Evolutionary conservation across 2,329 filamentous ascomycete species (phyloP), one percentile per base, ranked within the genome.

Genomic region (Remersonia thermophila): DNA sequence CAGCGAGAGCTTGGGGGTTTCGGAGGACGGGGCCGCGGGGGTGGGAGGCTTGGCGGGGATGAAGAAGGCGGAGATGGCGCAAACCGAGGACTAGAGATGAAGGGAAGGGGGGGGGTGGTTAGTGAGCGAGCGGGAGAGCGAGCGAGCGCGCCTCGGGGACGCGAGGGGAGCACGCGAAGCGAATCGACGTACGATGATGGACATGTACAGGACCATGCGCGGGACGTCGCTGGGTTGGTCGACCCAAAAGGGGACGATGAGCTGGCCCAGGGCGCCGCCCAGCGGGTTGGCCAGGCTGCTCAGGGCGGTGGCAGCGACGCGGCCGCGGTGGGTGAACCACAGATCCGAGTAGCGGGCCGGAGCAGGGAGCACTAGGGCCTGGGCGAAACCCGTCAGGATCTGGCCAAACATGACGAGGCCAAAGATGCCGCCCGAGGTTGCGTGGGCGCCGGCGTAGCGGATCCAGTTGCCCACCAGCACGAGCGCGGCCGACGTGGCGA

Each of bases 301-400:
- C 26, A 94, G 52, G 1, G 89, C 91, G 1, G 89, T 96, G 13
- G 89, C 89, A 36, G 81, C 80, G 10, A 94, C 83, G 37, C 91
- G 75, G 7, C 87, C 89, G 9, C 67, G 64, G 49, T 82, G 78
- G 2, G 84, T 87, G 60, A 96, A 96, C 91, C 91, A 96, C 41
- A 94, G 65, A 55, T 95, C 87, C 37, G 83, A 91, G 59, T 93
- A 98, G 43, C 84, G 69, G 0, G 91, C 89, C 1, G 91, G 89
- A 0, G 89, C 85, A 6, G 81, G 77, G 8, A 96, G 73, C 10
- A 93, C 84, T 56, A 96, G 96, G 0, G 91, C 87, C 55, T 98
- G 91, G 1, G 85, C 78, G 27, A 95, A 68, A 1, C 89, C 91
- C 35, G 83, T 85, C 41, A 98, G 57, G 54, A 96, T 80, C 62